Base-by-base conservation (phyloP, 176 grass and related monocot genomes). In the Aegilops tauschii region DNA sequence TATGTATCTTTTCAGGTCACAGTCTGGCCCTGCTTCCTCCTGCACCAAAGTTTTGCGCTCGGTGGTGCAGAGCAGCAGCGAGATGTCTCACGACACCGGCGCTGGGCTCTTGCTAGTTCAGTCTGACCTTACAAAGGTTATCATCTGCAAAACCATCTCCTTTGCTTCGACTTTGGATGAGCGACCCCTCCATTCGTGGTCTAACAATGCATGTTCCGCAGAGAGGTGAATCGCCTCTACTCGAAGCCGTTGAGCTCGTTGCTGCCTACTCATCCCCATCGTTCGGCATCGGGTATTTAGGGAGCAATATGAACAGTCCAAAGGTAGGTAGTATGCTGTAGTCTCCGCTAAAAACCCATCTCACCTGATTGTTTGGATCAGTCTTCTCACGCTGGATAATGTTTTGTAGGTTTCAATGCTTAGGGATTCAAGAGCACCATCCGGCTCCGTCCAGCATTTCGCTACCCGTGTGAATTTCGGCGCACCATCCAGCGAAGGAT, bases 221-320 rank as follows among this genome's bases (percentile, higher is more conserved):
- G 93, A 81, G 13, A 78, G 69, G 88, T 73, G 73, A 91, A 69
- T 61, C 58, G 4, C 63, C 72, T 83, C 27, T 42, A 67, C 84
- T 95, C 34, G 88, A 91, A 78, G 91, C 88, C 3, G 61, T 80
- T 8, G 96, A 98, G 85, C 37, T 98, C 20, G 93, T 92, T 87
- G 96, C 93, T 47, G 96, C 92, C 13, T 95, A 95, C 79, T 94
- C 93, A 3, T 98, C 96, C 1, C 70, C 90, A n/a, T 98, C 96
- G 29, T 94, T 95, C 74, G 96, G 92, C 58, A 79, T 94, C 8
- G 96, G 92, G 73, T 95, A 98, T 82, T 90, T 95, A 3, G 93
- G 88, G 37, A 98, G 86, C 81, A 88, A 84, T 71, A 98, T 98
- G 93, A 90, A 78, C 63, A 69, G 27, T 68, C 93, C 96, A 73